Conservation (phyloP, 148 eudicot species). For the Vaccinium macrocarpon region DNA sequence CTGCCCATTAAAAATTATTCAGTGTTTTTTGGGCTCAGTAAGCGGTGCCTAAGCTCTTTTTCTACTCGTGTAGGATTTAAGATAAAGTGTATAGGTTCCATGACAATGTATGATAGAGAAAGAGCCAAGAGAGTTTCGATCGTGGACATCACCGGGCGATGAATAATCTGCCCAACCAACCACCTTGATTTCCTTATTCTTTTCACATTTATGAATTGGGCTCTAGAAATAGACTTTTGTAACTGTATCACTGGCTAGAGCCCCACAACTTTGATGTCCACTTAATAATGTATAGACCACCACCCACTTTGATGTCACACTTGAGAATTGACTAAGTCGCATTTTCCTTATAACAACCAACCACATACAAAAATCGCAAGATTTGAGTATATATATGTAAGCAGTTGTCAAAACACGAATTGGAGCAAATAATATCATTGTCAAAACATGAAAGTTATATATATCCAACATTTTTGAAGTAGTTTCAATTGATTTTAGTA, state of each 20-base stretch:
- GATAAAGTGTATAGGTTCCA: neutral
- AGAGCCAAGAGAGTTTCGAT: too few relatives aligned
- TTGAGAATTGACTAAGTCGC: neutral
- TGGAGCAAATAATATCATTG: neutral
- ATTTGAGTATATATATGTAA: neutral
- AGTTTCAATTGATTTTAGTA: too few relatives aligned
- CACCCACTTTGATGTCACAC: neutral
- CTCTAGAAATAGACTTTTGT: neutral
- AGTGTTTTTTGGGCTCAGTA: too few relatives aligned
- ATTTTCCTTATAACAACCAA: neutral
- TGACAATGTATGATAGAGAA: neutral
- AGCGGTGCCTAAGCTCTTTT: too few relatives aligned
- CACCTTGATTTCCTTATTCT: neutral
- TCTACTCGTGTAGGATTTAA: too few relatives aligned
- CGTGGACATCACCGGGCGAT: neutral
- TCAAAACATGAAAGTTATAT: neutral
- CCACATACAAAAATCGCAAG: neutral
- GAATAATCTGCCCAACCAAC: neutral
- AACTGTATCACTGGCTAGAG: too few relatives aligned
- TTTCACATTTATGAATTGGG: neutral
- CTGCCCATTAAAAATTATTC: neutral
- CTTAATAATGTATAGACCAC: neutral
- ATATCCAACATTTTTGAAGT: too few relatives aligned
- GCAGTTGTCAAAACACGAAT: too few relatives aligned
- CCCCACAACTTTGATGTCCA: too few relatives aligned